Evolutionary conservation across 2,329 filamentous ascomycete genomes (phyloP).

Genomic region (Aureobasidium sp.): DNA sequence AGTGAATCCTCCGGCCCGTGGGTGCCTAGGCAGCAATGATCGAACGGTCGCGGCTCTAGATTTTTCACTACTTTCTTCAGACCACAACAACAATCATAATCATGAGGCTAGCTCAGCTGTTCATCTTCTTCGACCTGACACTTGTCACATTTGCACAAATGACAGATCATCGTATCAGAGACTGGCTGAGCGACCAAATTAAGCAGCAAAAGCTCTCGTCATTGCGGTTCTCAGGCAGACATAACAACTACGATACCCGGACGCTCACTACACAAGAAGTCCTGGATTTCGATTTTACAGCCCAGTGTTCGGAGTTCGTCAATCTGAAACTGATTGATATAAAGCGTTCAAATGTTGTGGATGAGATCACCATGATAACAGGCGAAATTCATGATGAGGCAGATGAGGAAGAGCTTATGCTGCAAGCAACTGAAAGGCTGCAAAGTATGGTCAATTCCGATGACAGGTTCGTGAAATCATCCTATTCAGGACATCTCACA

Average conservation of each 20-base stretch:
- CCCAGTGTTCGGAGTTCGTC: not conserved
- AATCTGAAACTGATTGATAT: not conserved
- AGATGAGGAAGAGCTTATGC: not conserved
- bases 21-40: not conserved
- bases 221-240: not conserved
- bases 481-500: too few relatives aligned
- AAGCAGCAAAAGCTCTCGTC: not conserved
- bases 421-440: not conserved
- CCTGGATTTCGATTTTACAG: not conserved
- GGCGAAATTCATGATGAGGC: too few relatives aligned
- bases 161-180: not conserved
- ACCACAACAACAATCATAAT: not conserved
- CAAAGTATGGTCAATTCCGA: not conserved
- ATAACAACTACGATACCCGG: not conserved
- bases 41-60: too few relatives aligned
- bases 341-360: not conserved
- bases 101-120: not conserved
- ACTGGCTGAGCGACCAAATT: not conserved
- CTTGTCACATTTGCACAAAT: not conserved
- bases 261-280: not conserved
- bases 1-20: not conserved
- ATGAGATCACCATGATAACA: not conserved
- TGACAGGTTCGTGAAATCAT: not conserved
- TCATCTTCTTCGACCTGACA: not conserved
- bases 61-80: too few relatives aligned